Evolutionary conservation across 1,284 basidiomycete genomes (phyloP), one percentile per base, ranked within the genome.

Genomic region (Hypsizygus ulmarius): DNA sequence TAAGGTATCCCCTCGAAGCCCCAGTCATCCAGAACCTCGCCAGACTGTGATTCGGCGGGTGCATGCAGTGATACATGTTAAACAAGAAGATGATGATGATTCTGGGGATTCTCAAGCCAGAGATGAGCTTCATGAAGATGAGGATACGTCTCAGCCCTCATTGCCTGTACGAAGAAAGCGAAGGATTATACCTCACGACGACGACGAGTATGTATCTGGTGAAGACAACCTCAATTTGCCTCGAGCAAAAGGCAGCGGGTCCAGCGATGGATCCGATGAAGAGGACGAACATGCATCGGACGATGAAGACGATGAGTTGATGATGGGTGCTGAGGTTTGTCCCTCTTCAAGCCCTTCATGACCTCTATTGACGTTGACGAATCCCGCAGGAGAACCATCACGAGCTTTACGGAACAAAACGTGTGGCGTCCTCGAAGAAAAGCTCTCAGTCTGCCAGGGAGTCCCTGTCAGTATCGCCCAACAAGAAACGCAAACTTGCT

Each of bases 261-360:
- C 4, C 12, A 27, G 44, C 14, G 51, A 51, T n/a, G 45, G 35
- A 16, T 50, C 25, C 15, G 28, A 50, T 25, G 48, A 46, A 18
- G 43, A 51, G 5, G 47, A 52, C 11, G 51, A 54, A 9, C 36
- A 51, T 28, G 43, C 21, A 25, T 30, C 38, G 11, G 65, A 70
- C n/a, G 73, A 76, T 14, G 80, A 73, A 15, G 78, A 80, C 9
- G 79, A 82, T 50, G 80, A 82, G 54, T 55, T 83, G 25, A 71
- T 75, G 69, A 71, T 83, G 61, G 75, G 77, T 25, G 64, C 69
- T 19, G 70, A 73, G 67, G 81, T 81, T 41, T 53, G 69, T 55
- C 21, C 21, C 7, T 25, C 21, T 25, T 7, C 21, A 7, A 25
- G 33, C 3, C 27, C 5, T 39, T 37, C 15, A 43, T 28, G 47